phyloP scores from a whole-genome alignment of 345 rosid species.

The Trapa bicornis region DNA sequence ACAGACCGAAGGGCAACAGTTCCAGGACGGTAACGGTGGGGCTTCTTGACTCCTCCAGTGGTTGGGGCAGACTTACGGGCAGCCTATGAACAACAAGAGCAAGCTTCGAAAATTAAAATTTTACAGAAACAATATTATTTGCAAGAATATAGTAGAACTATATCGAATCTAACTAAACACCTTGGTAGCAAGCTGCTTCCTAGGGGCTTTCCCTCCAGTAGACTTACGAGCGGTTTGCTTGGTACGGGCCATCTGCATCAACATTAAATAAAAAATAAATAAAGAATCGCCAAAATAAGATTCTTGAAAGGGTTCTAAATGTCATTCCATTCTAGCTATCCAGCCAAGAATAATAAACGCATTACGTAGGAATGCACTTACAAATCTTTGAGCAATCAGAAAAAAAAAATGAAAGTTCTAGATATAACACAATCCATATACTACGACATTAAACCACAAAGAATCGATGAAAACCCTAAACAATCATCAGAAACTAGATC shows the following conservation, averaged over 20 bases:
- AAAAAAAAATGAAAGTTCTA: no score
- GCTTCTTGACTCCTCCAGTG: conserved; percentile 91
- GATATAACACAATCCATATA: no score
- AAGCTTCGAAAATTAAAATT: no score
- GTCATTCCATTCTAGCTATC: neutral
- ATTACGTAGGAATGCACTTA: neutral
- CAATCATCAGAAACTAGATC: no score
- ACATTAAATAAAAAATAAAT: neutral
- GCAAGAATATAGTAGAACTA: no score
- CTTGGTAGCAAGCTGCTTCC: conserved; percentile 96
- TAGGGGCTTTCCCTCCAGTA: conserved; percentile 93
- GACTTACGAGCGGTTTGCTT: conserved; percentile 96
- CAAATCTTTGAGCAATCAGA: no score
- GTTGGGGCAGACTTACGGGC: conserved; percentile 96
- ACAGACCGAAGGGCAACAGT: conserved; percentile 87
- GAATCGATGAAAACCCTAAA: no score
- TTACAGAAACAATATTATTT: no score
- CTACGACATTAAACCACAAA: no score
- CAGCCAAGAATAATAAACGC: neutral
- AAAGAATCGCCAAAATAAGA: neutral
- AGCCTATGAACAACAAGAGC: conserved; percentile 26
- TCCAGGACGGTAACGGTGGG: conserved; percentile 92
- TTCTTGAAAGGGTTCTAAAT: neutral
- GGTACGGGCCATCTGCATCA: conserved; percentile 73
- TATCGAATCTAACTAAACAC: conserved; percentile 10